Conservation (phyloP, 1,139 yeast genomes). For the Saccharomyces hybrid region DNA sequence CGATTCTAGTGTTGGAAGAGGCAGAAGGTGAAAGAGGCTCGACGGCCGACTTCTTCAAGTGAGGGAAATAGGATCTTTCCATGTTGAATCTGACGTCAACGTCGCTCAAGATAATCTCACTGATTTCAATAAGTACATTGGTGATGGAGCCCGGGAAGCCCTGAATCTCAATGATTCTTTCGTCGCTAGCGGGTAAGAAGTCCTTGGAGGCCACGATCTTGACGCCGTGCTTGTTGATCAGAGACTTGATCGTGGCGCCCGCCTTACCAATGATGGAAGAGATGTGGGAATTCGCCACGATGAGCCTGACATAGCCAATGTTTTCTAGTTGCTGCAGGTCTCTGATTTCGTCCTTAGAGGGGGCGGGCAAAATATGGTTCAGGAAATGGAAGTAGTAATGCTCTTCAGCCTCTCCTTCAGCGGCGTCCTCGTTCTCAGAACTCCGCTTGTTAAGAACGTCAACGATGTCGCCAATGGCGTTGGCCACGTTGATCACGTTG, state of each 20-base stretch:
- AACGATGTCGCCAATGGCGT: slow-evolving; percentile 67
- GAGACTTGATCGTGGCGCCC: slow-evolving; percentile 73
- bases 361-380: slow-evolving; percentile 30
- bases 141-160: slow-evolving; percentile 68
- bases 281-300: slow-evolving; percentile 82
- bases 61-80: slow-evolving; percentile 23
- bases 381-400: slow-evolving; percentile 28
- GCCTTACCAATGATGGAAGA: slow-evolving; percentile 86
- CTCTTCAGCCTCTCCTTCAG: slow-evolving; percentile 9
- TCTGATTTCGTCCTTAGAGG: slow-evolving; percentile 22
- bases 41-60: slow-evolving; percentile 1
- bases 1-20: slow-evolving; percentile 16
- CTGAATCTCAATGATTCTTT: slow-evolving; percentile 82
- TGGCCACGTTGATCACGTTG: slow-evolving; percentile 62
- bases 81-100: slow-evolving; percentile 15
- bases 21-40: not conserved
- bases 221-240: slow-evolving; percentile 63
- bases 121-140: slow-evolving; percentile 50
- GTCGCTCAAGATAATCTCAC: slow-evolving; percentile 23
- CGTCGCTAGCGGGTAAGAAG: slow-evolving; percentile 75
- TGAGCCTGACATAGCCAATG: slow-evolving; percentile 47
- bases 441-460: slow-evolving; percentile 42
- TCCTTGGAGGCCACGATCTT: slow-evolving; percentile 88
- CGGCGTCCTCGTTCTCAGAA: slow-evolving; percentile 8
- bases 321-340: slow-evolving; percentile 19